Evolutionary conservation across 1,139 yeast genomes (phyloP).

Genomic region (Nadsonia starkeyi-henricii): DNA sequence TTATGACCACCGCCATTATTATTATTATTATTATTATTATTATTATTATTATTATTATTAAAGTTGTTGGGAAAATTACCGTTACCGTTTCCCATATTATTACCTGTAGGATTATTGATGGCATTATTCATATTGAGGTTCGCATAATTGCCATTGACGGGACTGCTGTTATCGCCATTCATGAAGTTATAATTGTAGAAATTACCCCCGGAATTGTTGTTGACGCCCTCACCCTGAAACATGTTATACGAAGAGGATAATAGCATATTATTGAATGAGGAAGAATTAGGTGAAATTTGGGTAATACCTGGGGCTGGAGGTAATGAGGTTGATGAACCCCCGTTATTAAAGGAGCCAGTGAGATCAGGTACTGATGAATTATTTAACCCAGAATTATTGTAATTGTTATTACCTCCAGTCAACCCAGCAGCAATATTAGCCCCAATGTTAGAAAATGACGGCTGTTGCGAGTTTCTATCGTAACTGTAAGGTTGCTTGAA

Average conservation of each 20-base stretch:
- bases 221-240: background rate
- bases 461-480: background rate
- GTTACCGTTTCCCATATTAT: background rate
- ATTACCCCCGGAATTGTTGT: background rate
- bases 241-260: background rate
- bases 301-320: background rate
- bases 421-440: background rate
- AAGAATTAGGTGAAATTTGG: background rate
- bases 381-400: background rate
- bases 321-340: background rate
- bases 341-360: background rate
- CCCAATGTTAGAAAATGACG: background rate
- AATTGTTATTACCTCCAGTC: background rate
- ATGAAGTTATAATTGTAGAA: background rate
- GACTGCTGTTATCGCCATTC: background rate
- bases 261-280: background rate
- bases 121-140: conserved; percentile 1
- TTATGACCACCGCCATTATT: background rate
- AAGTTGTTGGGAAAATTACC: background rate
- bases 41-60: background rate
- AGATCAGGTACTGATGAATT: background rate
- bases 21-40: too few species aligned
- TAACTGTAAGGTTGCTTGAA: background rate
- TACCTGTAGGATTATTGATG: background rate
- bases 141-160: background rate